Base-by-base conservation (phyloP, 768 basidiomycete genomes). In the Pleurotus tuoliensis region DNA sequence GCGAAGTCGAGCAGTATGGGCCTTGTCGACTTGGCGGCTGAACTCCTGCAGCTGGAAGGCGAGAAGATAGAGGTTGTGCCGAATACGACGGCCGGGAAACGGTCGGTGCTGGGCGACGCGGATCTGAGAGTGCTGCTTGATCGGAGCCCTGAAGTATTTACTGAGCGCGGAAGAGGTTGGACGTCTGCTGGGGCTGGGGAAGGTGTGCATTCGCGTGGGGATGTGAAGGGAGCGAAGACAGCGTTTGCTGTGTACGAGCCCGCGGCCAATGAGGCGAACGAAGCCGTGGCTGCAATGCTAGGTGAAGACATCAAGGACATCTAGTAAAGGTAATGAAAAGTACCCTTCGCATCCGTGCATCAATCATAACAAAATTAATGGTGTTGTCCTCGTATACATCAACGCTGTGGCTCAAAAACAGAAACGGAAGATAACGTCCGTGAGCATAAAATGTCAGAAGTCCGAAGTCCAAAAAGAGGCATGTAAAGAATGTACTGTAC, bases 61-160 rank as follows among this genome's bases (percentile, higher is more conserved):
- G 92, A 98, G 71, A 86, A 94, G 66, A 92, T 98, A 57, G 83
- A 92, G 52, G 86, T 98, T 9, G 92, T 93, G 15, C 84, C 84
- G 1, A 80, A 84, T 63, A 90, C 85, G 15, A 83, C 80, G 20
- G 82, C 81, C 60, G 87, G 84, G 38, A 86, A 87, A 66, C 74
- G 77, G 45, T 82, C 82, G 34, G 84, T 98, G 49, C 77, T 99
- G 63, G 88, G 85, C 59, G 91, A 97, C 52, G 80, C 78, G 40
- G 92, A 97, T 63, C 71, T 99, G 37, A 84, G 87, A 20, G 76
- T 83, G 66, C 75, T 98, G 50, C 75, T 98, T 37, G 95, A 97
- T 63, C 78, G 95, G 27, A 76, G 86, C 34, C 82, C 82, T 0
- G 82, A 83, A 38, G 90, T 92, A 49, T 93, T 90, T 61, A 73